Percentiles rank a stretch among this genome's conserved stretches.
These are phyloP conservation scores for Tuber brumale DNA, from an alignment of 495 filamentous ascomycete genomes.

Conservation along the genomic window DNA sequence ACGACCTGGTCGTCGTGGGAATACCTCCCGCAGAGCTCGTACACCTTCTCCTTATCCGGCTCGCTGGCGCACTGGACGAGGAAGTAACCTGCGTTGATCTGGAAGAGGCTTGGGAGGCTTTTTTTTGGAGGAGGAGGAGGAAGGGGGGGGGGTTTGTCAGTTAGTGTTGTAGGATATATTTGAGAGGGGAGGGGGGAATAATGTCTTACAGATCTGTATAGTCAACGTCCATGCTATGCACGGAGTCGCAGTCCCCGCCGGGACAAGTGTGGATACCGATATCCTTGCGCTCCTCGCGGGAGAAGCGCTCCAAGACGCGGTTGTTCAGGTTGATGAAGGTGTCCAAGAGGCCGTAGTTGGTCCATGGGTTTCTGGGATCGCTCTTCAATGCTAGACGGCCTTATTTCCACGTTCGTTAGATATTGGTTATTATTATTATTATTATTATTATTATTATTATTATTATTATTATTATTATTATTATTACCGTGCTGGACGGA, in stretches of 20 bases:
- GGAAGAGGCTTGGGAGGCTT: slow-evolving; percentile 45
- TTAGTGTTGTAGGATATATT: background rate
- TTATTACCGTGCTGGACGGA: no score
- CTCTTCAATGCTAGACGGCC: slow-evolving; percentile 45
- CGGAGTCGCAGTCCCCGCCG: slow-evolving; percentile 47
- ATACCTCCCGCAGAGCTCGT: slow-evolving; percentile 43
- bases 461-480: no score
- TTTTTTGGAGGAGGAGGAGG: no score
- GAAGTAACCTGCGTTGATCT: slow-evolving; percentile 48
- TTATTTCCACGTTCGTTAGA: background rate
- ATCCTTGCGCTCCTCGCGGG: slow-evolving; percentile 42
- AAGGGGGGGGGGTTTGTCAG: background rate
- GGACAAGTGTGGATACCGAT: slow-evolving; percentile 48
- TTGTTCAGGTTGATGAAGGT: slow-evolving; percentile 47
- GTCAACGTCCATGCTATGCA: slow-evolving; percentile 45
- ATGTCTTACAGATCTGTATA: slow-evolving; percentile 42
- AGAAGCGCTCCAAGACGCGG: slow-evolving; percentile 44
- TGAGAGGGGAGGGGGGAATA: no score
- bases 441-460: no score
- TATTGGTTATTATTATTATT: no score
- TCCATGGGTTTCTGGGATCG: slow-evolving; percentile 47
- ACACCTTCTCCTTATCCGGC: slow-evolving; percentile 43
- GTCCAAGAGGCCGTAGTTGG: slow-evolving; percentile 43
- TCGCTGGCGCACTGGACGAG: slow-evolving; percentile 46
- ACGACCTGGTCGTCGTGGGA: slow-evolving; percentile 45